phyloP scores from a whole-genome alignment of 1,139 yeast genomes.

The Saccharomyces hybrid region DNA sequence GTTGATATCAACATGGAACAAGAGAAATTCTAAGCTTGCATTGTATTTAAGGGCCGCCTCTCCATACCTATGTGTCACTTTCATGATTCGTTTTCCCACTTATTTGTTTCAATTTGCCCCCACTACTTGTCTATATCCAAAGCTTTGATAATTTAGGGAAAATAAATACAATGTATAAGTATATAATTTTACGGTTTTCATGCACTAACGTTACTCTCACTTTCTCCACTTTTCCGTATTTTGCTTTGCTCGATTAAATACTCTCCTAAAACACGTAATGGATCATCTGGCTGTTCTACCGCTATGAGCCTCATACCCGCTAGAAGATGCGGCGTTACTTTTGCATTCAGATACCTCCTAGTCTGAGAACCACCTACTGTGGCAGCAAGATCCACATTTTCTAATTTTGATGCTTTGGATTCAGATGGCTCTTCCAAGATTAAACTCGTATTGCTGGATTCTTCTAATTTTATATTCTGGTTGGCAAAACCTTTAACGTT shows the following conservation, averaged over 20 bases:
- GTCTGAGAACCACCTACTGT: slow-evolving; percentile 77
- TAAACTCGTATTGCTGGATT: not conserved
- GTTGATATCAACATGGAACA: slow-evolving; percentile 39
- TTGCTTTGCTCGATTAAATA: slow-evolving; percentile 49
- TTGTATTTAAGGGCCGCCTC: no score
- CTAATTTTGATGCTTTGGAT: slow-evolving; percentile 7
- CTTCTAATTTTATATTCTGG: not conserved
- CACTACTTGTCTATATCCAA: slow-evolving; percentile 2
- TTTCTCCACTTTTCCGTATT: slow-evolving; percentile 13
- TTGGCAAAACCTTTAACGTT: not conserved
- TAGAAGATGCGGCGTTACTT: slow-evolving; percentile 59
- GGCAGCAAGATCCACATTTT: slow-evolving; percentile 34
- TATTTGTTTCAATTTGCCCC: not conserved
- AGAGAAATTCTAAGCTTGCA: slow-evolving; percentile 30
- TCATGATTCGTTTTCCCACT: no score
- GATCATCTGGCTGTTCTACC: slow-evolving; percentile 55
- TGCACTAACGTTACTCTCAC: not conserved
- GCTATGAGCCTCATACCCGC: slow-evolving; percentile 63
- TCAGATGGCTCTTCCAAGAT: not conserved
- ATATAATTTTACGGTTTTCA: not conserved
- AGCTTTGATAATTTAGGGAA: not conserved
- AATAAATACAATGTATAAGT: not conserved
- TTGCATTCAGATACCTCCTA: slow-evolving; percentile 66
- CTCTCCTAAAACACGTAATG: slow-evolving; percentile 64
- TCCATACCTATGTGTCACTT: no score